phyloP scores from a whole-genome alignment of 345 rosid genomes.

The Populus alba region DNA sequence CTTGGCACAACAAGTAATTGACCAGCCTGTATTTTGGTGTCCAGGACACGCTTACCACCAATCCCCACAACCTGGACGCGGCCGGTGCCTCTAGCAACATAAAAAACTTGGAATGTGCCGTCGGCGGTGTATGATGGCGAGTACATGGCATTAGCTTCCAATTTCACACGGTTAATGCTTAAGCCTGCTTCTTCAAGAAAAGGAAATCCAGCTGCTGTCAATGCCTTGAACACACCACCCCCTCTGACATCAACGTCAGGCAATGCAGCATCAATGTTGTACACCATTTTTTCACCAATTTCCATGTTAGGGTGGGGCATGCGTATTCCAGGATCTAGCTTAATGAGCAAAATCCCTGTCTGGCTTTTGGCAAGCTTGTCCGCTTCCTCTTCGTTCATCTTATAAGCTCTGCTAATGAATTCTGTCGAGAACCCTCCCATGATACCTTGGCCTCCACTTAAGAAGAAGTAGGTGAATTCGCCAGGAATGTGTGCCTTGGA shows the following conservation, averaged over 20 bases:
- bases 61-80: constrained; percentile 27
- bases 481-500: constrained; percentile 23
- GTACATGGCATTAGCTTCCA: constrained; percentile 23
- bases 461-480: constrained; percentile 29
- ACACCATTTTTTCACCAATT: background rate
- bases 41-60: constrained; percentile 21
- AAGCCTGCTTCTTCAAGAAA: constrained; percentile 30
- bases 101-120: constrained; percentile 4
- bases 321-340: constrained; percentile 12
- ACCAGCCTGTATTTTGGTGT: constrained; percentile 18
- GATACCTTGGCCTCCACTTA: constrained; percentile 21
- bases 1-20: constrained; percentile 32
- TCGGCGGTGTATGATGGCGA: constrained; percentile 13
- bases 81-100: constrained; percentile 25
- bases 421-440: constrained; percentile 29
- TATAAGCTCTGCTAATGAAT: constrained; percentile 13
- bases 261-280: constrained; percentile 2
- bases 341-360: constrained; percentile 15
- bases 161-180: background rate
- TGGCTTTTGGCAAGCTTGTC: constrained; percentile 20
- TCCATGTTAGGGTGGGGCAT: constrained; percentile 7
- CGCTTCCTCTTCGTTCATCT: constrained; percentile 11
- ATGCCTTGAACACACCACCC: constrained; percentile 15
- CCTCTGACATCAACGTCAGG: constrained; percentile 15
- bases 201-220: constrained; percentile 7